Percentiles rank a stretch among this genome's conserved stretches.
Conservation (phyloP, 352 stramenopile species). For the Phytophthora aleatoria region DNA sequence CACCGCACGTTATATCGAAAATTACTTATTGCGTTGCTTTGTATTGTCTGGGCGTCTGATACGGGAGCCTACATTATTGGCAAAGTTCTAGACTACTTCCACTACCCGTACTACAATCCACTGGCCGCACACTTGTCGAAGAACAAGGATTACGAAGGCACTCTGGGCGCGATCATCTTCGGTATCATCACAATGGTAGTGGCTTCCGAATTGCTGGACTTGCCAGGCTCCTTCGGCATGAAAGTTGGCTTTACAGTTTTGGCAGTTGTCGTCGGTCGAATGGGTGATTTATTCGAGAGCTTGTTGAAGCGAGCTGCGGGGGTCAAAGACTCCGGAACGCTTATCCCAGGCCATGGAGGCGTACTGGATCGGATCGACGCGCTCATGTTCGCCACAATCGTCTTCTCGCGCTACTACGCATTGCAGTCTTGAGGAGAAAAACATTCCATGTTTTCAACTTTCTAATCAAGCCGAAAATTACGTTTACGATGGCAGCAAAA, state of each 20-base stretch:
- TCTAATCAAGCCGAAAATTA: too few species aligned
- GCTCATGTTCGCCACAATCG: constrained; percentile 88
- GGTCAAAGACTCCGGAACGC: constrained; percentile 93
- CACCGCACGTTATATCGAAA: constrained; percentile 54
- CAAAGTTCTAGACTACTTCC: constrained; percentile 81
- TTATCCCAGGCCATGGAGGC: constrained; percentile 95
- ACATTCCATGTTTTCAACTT: too few species aligned
- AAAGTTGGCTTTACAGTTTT: constrained; percentile 86
- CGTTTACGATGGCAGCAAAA: too few species aligned
- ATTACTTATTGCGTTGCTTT: constrained; percentile 61
- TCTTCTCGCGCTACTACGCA: constrained; percentile 61
- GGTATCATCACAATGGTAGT: constrained; percentile 86
- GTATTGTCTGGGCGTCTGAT: constrained; percentile 81
- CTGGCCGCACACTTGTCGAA: constrained; percentile 90
- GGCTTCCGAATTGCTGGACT: constrained; percentile 57
- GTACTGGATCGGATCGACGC: constrained; percentile 95
- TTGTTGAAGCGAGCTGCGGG: constrained; percentile 94
- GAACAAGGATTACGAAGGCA: constrained; percentile 97
- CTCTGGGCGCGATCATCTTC: constrained; percentile 80
- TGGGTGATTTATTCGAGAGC: constrained; percentile 95
- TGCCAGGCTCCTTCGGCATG: constrained; percentile 76
- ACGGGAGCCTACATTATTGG: constrained; percentile 94
- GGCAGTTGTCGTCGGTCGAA: constrained; percentile 91
- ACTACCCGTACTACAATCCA: constrained; percentile 79
- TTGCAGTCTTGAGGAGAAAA: constrained; percentile 23